Evolutionary conservation across 1,139 yeast species (phyloP).

Genomic region (Geotrichum aggregatum): DNA sequence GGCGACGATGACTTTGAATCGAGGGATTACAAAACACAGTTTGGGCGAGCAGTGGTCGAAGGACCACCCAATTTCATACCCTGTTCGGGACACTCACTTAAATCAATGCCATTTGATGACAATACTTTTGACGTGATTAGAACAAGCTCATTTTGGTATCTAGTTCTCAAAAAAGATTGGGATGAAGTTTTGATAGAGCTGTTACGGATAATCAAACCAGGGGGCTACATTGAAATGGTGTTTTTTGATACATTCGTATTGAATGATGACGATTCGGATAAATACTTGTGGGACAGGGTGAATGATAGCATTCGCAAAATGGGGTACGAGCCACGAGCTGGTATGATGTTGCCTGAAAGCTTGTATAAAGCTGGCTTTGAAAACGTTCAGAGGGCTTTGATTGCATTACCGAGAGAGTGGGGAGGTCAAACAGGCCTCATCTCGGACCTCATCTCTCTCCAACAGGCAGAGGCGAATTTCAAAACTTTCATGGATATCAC

Average conservation of each 20-base stretch:
- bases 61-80: conserved; percentile 37
- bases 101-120: conserved; percentile 38
- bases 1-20: no score
- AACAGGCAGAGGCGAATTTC: conserved; percentile 33
- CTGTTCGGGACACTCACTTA: conserved; percentile 34
- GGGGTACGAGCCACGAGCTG: conserved; percentile 37
- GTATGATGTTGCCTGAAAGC: conserved; percentile 28
- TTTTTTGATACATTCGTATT: conserved; percentile 35
- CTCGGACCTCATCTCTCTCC: conserved; percentile 33
- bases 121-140: conserved; percentile 37
- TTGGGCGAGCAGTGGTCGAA: neutral
- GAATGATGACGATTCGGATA: conserved; percentile 26
- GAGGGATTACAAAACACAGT: no score
- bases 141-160: conserved; percentile 38
- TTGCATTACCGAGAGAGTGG: conserved; percentile 37
- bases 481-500: conserved; percentile 29
- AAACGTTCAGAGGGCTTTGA: conserved; percentile 31
- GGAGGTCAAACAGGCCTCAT: conserved; percentile 37
- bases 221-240: conserved; percentile 41
- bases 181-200: conserved; percentile 39
- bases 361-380: conserved; percentile 36
- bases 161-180: conserved; percentile 37
- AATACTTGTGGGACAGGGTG: conserved; percentile 32
- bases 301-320: conserved; percentile 28
- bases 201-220: conserved; percentile 41